These are phyloP conservation scores for Sonneratia caseolaris DNA, from an alignment of 345 rosid genomes.

Conservation along the genomic window DNA sequence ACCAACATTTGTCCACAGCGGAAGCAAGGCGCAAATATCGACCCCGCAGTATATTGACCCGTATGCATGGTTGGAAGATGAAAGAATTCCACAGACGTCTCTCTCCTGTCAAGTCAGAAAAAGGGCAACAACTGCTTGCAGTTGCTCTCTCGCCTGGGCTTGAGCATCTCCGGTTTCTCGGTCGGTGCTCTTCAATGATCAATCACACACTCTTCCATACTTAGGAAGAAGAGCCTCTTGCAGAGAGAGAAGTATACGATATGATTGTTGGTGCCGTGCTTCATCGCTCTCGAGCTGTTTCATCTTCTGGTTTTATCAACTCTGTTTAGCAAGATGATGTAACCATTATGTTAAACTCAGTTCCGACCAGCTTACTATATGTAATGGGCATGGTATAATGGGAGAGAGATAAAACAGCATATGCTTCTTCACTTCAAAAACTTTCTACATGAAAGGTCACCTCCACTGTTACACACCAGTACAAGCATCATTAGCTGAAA, in stretches of 20 bases:
- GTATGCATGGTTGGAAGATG: constrained; percentile 61
- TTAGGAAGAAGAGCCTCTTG: background rate
- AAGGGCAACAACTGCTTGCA: background rate
- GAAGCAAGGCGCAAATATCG: constrained; percentile 20
- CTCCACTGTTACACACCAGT: background rate
- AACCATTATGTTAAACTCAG: background rate
- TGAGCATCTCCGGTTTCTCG: background rate
- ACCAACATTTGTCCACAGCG: constrained; percentile 60
- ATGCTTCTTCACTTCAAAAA: background rate
- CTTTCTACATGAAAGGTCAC: background rate
- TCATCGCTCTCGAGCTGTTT: background rate
- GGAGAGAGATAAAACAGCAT: background rate
- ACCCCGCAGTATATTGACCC: constrained; percentile 61
- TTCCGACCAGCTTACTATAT: too few relatives aligned
- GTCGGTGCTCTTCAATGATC: background rate
- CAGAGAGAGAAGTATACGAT: background rate
- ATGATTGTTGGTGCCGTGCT: background rate
- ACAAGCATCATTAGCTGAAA: background rate
- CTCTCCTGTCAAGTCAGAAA: constrained; percentile 40
- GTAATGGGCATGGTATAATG: background rate
- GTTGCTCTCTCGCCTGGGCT: background rate
- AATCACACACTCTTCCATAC: background rate
- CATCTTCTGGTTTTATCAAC: background rate
- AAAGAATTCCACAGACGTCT: constrained; percentile 58
- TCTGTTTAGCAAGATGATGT: background rate